Base-by-base conservation (phyloP, 2,329 filamentous ascomycete genomes). In the Aspergillus vadensis region DNA sequence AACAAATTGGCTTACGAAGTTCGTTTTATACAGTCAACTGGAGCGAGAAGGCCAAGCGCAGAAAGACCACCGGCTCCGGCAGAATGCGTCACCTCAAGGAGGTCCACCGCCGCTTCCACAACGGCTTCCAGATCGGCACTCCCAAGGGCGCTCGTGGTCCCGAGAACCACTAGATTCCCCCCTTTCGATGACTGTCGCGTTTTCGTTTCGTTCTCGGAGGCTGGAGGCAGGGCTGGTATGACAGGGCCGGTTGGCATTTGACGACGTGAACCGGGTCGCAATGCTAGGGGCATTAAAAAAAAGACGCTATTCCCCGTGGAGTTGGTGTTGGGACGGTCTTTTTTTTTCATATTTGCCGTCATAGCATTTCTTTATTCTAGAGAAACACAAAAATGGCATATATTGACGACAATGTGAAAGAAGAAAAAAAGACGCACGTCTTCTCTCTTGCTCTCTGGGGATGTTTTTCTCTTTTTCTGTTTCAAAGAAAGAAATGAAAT, bases 21-120 rank as follows among this genome's bases (percentile, higher is more conserved):
- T 65, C 68, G 61, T 65, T 54, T 59, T 53, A 65, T 57, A 79
- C 79, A 98, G 94, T 89, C 90, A 97, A 99, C 91, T 99, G 95
- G 95, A 88, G 91, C 82, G 94, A 98, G 88, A 99, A 99, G 91
- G 94, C 93, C 76, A 98, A 98, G 92, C 88, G 95, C 83, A 96
- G 95, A 90, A 98, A 97, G 93, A 97, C 94, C 79, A 94, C 91
- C 80, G 95, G 95, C 77, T 94, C 92, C 78, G 95, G 95, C 82
- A 91, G 95, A 82, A 95, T 93, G 89, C 88, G 92, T 80, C 91
- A 93, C 85, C 87, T 99, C 80, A 96, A 96, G 87, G 87, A 86
- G 76, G 89, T 99, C 79, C 85, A 92, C 79, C 90, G 95, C 81
- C 88, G 88, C 84, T 97, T 97, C 89, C 92, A 90, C 86, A 99